A percentile compares a stretch with the other conserved stretches of the same genome.
Evolutionary conservation across 768 basidiomycete genomes (phyloP).

Genomic region (Brasilioporus rufonigricans): DNA sequence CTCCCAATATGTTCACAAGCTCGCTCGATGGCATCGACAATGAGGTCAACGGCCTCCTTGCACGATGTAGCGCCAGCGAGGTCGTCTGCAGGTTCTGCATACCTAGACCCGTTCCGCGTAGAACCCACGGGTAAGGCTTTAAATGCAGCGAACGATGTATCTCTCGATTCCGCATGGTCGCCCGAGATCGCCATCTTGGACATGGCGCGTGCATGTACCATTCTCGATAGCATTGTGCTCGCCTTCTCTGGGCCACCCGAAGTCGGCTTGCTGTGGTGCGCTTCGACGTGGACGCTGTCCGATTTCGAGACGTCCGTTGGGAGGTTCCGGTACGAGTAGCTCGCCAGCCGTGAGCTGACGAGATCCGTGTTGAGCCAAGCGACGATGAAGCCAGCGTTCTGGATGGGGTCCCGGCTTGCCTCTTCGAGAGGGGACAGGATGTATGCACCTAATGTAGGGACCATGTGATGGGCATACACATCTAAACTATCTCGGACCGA

Average conservation of each 20-base stretch:
- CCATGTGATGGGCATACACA: not conserved
- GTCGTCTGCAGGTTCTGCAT: constrained; percentile 61
- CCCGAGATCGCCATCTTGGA: constrained; percentile 34
- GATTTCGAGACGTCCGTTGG: constrained; percentile 32
- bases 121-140: constrained; percentile 77
- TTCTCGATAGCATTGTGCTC: constrained; percentile 25
- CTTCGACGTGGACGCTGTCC: not conserved
- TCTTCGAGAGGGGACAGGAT: constrained; percentile 93
- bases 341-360: constrained; percentile 67
- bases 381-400: constrained; percentile 87
- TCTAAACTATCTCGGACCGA: not conserved
- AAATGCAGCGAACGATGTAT: constrained; percentile 66
- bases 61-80: constrained; percentile 63
- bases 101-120: constrained; percentile 43
- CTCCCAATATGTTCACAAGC: constrained; percentile 67
- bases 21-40: constrained; percentile 65
- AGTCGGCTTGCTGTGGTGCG: not conserved
- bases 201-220: constrained; percentile 19
- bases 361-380: constrained; percentile 74
- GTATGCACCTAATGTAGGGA: constrained; percentile 68
- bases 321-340: constrained; percentile 82
- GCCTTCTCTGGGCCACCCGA: not conserved
- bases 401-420: constrained; percentile 79
- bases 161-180: constrained; percentile 33
- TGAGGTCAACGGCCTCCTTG: constrained; percentile 70